phyloP scores from a whole-genome alignment of 2,329 filamentous ascomycete genomes.

The Epichloe elymi region DNA sequence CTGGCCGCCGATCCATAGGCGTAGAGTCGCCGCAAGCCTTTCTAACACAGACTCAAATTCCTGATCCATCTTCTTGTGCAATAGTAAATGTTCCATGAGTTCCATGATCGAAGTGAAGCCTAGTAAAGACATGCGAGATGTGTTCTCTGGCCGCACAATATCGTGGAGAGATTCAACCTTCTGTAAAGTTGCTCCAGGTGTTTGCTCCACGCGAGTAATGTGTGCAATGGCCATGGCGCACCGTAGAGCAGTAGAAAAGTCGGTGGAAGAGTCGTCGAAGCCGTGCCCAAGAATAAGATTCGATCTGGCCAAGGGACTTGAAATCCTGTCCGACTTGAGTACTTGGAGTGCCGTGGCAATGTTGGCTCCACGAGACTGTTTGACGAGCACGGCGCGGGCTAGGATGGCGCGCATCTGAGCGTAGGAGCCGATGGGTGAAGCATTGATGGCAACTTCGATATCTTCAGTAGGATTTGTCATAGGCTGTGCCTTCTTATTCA shows the following conservation, averaged over 20 bases:
- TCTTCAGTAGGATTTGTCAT: slow-evolving; percentile 21
- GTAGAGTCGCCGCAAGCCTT: slow-evolving; percentile 40
- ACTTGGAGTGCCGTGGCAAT: slow-evolving; percentile 44
- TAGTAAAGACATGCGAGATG: slow-evolving; percentile 38
- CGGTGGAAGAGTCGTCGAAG: slow-evolving; percentile 29
- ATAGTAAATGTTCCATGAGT: slow-evolving; percentile 40
- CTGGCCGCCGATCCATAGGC: slow-evolving; percentile 46
- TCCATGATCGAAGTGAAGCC: slow-evolving; percentile 46
- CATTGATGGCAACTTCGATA: slow-evolving; percentile 55
- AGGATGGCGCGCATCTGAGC: slow-evolving; percentile 50
- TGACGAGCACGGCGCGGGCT: slow-evolving; percentile 42
- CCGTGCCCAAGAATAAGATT: slow-evolving; percentile 32
- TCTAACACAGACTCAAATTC: slow-evolving; percentile 38
- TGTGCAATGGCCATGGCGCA: slow-evolving; percentile 50
- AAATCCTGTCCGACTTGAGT: slow-evolving; percentile 22
- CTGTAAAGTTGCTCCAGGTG: slow-evolving; percentile 20
- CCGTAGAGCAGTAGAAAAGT: slow-evolving; percentile 43
- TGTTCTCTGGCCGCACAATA: slow-evolving; percentile 30
- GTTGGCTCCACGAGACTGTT: slow-evolving; percentile 39
- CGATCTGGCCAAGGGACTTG: slow-evolving; percentile 12
- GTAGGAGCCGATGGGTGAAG: slow-evolving; percentile 66
- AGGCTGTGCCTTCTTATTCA: slow-evolving; percentile 35
- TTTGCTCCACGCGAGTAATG: slow-evolving; percentile 31
- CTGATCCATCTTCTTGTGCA: slow-evolving; percentile 33
- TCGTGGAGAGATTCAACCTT: slow-evolving; percentile 35